phyloP scores from a whole-genome alignment of 1,139 yeast species.

The Sugiyamaella castrensis region DNA sequence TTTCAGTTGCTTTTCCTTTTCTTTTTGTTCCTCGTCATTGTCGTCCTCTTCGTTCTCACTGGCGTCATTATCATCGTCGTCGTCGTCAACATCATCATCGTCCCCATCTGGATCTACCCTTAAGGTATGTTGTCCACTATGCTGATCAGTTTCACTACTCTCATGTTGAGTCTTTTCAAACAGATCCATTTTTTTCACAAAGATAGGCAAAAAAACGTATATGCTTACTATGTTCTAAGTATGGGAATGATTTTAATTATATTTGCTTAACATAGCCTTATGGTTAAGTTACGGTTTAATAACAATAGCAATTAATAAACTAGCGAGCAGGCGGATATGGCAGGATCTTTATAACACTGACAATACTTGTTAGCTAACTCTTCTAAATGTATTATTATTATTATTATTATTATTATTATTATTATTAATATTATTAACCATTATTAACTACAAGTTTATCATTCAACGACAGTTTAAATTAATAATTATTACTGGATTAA shows the following conservation, averaged over 20 bases:
- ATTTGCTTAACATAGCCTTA: too few relatives aligned
- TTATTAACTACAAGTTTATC: too few relatives aligned
- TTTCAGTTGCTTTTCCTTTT: background rate
- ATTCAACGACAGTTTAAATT: too few relatives aligned
- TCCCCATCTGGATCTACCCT: background rate
- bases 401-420: background rate
- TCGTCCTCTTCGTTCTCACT: constrained; percentile 1
- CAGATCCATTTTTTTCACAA: background rate
- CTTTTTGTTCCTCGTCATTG: background rate
- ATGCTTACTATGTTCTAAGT: too few relatives aligned
- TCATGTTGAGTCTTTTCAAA: background rate
- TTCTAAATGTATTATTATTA: background rate
- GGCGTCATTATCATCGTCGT: background rate
- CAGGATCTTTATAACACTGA: too few relatives aligned
- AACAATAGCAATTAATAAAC: background rate
- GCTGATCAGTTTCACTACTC: background rate
- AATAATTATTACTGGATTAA: too few relatives aligned
- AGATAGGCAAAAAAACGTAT: background rate
- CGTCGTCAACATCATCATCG: background rate
- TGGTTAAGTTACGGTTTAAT: background rate
- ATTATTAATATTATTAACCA: background rate
- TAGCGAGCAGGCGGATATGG: background rate
- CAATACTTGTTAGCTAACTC: too few relatives aligned
- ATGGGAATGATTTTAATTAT: too few relatives aligned
- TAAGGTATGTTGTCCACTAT: background rate